Base-by-base conservation (phyloP, 2,329 filamentous ascomycete genomes). In the Knoxdaviesia capensis region DNA sequence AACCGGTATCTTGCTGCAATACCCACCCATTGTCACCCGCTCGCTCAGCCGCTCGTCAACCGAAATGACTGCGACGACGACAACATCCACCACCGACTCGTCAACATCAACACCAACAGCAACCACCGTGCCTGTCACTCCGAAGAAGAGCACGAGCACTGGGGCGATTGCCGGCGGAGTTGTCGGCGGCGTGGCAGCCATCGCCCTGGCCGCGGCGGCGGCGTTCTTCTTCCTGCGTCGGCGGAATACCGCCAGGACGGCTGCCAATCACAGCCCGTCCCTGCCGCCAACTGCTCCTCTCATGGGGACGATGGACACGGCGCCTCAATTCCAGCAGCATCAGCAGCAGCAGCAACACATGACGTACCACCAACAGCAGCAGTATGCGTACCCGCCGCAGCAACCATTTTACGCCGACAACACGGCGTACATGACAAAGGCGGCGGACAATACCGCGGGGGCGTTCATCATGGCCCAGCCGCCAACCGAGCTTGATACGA, bases 171-270 rank as follows among this genome's bases (percentile, higher is more conserved):
- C 54, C 20, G 41, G 41, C 31, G 41, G 41, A 11, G 41, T 36
- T 20, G 31, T 42, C 11, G 41, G 41, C 31, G 65, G 65, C 8
- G 57, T 65, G 4, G 59, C 51, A 0, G 57, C 49, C 9, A 48
- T 68, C 20, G 59, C 52, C 3, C 50, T 68, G n/a, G 51, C 68
- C 38, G 57, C 54, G 20, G 46, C 57, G 6, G 58, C 50, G 7
- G 52, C 54, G 34, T 66, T 62, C 50, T 59, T 64, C 47, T 49
- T 66, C 20, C 41, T 64, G 42, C 61, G 59, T 28, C 58, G 58
- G 30, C 54, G 50, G 37, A 60, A 52, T 42, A 53, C 50, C 8
- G 40, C 41, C 31, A 36, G 45, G 44, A 36, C 48, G 30, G 41
- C 48, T 32, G 35, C 44, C n/a, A n/a, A n/a, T n/a, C n/a, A n/a